Evolutionary conservation across 2,329 filamentous ascomycete genomes (phyloP).

Genomic region (Leptographium radiaticola): DNA sequence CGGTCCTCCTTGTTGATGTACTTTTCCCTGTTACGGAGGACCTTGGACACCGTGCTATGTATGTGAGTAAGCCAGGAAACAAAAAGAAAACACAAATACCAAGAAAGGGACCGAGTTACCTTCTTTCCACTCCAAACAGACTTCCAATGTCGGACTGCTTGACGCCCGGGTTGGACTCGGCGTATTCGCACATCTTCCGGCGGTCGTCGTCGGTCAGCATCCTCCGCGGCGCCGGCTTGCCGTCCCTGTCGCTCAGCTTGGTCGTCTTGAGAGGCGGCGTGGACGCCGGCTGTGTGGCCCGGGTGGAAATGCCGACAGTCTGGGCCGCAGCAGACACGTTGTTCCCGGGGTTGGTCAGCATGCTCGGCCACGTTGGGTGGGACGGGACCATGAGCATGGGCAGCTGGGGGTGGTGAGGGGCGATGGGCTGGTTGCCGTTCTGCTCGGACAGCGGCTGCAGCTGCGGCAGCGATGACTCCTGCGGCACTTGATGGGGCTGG

Average conservation of each 20-base stretch:
- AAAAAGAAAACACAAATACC: background rate
- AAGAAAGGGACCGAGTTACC: constrained; percentile 39
- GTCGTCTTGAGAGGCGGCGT: constrained; percentile 39
- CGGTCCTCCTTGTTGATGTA: constrained; percentile 76
- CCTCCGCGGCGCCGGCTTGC: constrained; percentile 57
- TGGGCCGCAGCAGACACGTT: constrained; percentile 44
- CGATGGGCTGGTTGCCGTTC: constrained; percentile 18
- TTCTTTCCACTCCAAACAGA: constrained; percentile 92
- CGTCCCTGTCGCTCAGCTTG: constrained; percentile 26
- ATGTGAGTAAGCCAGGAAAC: background rate
- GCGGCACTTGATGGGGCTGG: background rate
- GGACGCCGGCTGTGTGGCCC: constrained; percentile 10
- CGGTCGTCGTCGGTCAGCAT: constrained; percentile 87
- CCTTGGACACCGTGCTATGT: constrained; percentile 94
- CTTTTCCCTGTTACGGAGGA: constrained; percentile 86
- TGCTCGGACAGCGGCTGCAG: background rate
- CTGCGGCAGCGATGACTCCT: constrained; percentile 35
- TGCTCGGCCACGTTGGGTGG: constrained; percentile 63
- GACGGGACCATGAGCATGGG: constrained; percentile 61
- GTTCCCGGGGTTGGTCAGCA: constrained; percentile 56
- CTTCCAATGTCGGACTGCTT: constrained; percentile 96
- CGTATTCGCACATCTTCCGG: constrained; percentile 84
- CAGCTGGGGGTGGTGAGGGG: constrained; percentile 34
- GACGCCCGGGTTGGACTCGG: constrained; percentile 75
- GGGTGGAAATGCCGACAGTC: background rate